Evolutionary conservation across 2,329 filamentous ascomycete species (phyloP), one percentile per base, ranked within the genome.

Genomic region (Talaromyces verruculosus): DNA sequence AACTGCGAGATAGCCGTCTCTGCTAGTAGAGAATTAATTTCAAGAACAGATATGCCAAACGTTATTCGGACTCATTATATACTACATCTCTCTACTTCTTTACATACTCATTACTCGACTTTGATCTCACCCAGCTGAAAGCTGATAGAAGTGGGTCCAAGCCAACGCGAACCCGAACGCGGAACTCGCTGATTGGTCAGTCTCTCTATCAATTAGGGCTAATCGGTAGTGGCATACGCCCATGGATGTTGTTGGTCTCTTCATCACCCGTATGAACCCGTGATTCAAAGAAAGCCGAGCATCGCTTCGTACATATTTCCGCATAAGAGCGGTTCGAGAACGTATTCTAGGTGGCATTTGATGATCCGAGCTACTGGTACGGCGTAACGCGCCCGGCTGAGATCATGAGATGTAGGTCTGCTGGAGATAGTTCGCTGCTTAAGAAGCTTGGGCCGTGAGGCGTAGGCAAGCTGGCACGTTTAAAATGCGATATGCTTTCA

Each of bases 151-250:
- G 35, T 41, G 37, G 47, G 47, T 28, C 61, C 11, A 13, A 17
- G 7, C 8, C 25, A 65, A 35, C 30, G 5, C 43, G 63, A 65
- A 65, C 33, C 43, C 63, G 63, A 65, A 61, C 47, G 45, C 58
- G 64, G 43, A 37, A 5, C 2, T 22, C 19, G 30, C 55, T 59
- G 53, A 64, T 64, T 64, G 63, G 63, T 10, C 47, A 17, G n/a
- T 37, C 22, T 10, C n/a, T 25, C 33, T 3, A 25, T 57, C 5
- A 7, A 37, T 57, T 37, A 37, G 33, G 53, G 53, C 33, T 22
- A 35, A 30, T 35, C 22, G 10, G 41, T 49, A 49, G 13, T 10
- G 15, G 47, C 15, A 53, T n/a, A 53, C 15, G n/a, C 3, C 25
- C 25, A 25, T 25, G 3, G 25, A 25, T n/a, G 57, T 10, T 13